Base-by-base conservation (phyloP, 805 yeast species). In the Scheffersomyces coipomensis region DNA sequence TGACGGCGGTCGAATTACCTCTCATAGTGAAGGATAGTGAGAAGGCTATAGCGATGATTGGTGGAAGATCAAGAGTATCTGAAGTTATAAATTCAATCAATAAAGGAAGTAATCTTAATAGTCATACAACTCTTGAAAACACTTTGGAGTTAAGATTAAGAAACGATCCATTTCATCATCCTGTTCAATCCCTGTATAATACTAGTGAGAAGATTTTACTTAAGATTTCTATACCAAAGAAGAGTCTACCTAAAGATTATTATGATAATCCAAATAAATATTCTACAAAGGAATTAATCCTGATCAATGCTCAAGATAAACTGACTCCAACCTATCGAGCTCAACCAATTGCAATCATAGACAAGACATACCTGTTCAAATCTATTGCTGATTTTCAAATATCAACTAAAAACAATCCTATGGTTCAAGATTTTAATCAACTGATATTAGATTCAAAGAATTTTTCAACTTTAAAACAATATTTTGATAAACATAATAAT, bases 341-440 rank as follows among this genome's bases (percentile, higher is more conserved):
- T 2, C 69, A 71, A 33, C 91, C 96, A 0, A 73, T 77, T 4
- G 89, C 83, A 0, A 74, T 88, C 15, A 69, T 88, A 15, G 79
- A 80, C 49, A 75, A 79, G 42, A 83, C 83, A 13, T 83, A 81
- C 53, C 75, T 85, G 46, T 91, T 91, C 58, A 76, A 96, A 49
- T 88, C 86, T 47, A 78, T 89, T 73, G 82, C 91, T 0, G 98
- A 90, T 61, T 91, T 88, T 58, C 98, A 93, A 58, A 75, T 78
- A 46, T 66, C 77, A 23, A 76, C 88, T 10, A 75, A 73, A 35
- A 73, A 77, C 48, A 82, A 84, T 11, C 56, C 47, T 2, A 42
- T 54, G 19, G 58, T 49, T 39, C 43, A 66, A 43, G 60, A 56
- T 11, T 64, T 61, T 48, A 57, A 58, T 33, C 37, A 45, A 4